These are phyloP conservation scores for Botryotinia narcissicola DNA, from an alignment of 2,329 filamentous ascomycete genomes.

Conservation along the genomic window DNA sequence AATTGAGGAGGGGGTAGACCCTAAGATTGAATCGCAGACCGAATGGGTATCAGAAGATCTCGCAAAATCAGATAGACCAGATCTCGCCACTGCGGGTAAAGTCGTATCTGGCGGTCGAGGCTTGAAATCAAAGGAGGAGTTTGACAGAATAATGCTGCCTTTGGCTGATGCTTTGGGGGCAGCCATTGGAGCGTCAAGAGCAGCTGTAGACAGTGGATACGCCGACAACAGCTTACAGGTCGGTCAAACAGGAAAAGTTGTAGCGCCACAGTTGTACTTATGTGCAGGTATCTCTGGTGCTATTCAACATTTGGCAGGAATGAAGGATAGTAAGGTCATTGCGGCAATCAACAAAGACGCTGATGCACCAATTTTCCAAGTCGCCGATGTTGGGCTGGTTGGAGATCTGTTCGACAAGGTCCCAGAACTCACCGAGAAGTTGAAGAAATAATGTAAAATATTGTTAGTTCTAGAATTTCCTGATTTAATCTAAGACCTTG, in stretches of 20 bases:
- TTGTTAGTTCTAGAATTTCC: slow-evolving; percentile 23
- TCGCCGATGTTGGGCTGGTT: slow-evolving; percentile 92
- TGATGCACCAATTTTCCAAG: slow-evolving; percentile 97
- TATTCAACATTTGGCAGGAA: slow-evolving; percentile 96
- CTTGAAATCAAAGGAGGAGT: slow-evolving; percentile 96
- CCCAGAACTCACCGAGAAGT: slow-evolving; percentile 92
- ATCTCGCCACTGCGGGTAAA: slow-evolving; percentile 81
- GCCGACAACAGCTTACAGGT: slow-evolving; percentile 98
- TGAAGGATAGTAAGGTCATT: slow-evolving; percentile 99
- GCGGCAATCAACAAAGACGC: slow-evolving; percentile 97
- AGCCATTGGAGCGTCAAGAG: slow-evolving; percentile 92
- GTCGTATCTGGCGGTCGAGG: slow-evolving; percentile 94
- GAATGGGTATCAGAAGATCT: slow-evolving; percentile 96
- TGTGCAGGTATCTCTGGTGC: slow-evolving; percentile 95
- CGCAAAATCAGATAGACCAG: slow-evolving; percentile 88
- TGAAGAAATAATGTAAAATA: slow-evolving; percentile 53
- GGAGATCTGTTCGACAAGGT: slow-evolving; percentile 95
- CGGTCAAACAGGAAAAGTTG: slow-evolving; percentile 97
- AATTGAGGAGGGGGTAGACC: slow-evolving; percentile 79
- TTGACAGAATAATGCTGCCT: slow-evolving; percentile 87
- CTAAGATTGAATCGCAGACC: slow-evolving; percentile 68
- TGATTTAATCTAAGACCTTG: slow-evolving; percentile 44
- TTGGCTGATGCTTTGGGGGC: slow-evolving; percentile 90
- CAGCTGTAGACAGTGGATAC: slow-evolving; percentile 94
- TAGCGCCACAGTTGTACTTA: slow-evolving; percentile 92